phyloP scores from a whole-genome alignment of 2,329 filamentous ascomycete species.

The Ceratocystis eucalypticola region DNA sequence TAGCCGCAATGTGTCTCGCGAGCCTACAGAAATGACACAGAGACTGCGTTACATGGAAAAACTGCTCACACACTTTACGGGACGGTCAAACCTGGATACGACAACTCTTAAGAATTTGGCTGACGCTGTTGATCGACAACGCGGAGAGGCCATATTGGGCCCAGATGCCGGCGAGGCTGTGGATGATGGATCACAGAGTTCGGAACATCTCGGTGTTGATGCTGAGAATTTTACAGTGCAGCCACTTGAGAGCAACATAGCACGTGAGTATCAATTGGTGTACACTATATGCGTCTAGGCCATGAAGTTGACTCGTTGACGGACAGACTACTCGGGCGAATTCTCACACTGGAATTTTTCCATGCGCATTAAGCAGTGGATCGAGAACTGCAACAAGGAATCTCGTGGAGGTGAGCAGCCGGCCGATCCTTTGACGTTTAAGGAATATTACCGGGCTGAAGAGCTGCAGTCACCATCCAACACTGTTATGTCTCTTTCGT shows the following conservation, averaged over 20 bases:
- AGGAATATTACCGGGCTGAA: constrained; percentile 34
- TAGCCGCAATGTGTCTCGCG: constrained; percentile 12
- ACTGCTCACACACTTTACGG: constrained; percentile 34
- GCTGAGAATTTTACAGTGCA: constrained; percentile 32
- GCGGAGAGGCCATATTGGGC: constrained; percentile 10
- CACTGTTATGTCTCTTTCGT: constrained; percentile 29
- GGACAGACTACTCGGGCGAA: constrained; percentile 37
- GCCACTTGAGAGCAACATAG: constrained; percentile 30
- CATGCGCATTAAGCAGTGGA: constrained; percentile 37
- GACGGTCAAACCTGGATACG: constrained; percentile 32
- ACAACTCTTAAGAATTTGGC: constrained; percentile 31
- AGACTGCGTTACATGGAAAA: constrained; percentile 31
- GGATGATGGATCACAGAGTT: constrained; percentile 18
- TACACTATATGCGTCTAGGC: neutral
- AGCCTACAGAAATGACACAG: constrained; percentile 20
- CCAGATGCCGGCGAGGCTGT: neutral
- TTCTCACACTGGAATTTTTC: constrained; percentile 43
- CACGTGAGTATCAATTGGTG: constrained; percentile 26
- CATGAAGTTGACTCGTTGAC: neutral
- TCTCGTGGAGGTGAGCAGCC: constrained; percentile 12
- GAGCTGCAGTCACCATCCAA: constrained; percentile 32
- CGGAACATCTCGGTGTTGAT: constrained; percentile 24
- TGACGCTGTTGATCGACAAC: constrained; percentile 30
- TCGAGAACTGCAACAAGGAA: constrained; percentile 28
- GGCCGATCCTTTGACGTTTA: constrained; percentile 24